Percentiles rank a stretch among this genome's conserved stretches.
Conservation (phyloP, 345 rosid genomes). For the Moricandia moricandioides region DNA sequence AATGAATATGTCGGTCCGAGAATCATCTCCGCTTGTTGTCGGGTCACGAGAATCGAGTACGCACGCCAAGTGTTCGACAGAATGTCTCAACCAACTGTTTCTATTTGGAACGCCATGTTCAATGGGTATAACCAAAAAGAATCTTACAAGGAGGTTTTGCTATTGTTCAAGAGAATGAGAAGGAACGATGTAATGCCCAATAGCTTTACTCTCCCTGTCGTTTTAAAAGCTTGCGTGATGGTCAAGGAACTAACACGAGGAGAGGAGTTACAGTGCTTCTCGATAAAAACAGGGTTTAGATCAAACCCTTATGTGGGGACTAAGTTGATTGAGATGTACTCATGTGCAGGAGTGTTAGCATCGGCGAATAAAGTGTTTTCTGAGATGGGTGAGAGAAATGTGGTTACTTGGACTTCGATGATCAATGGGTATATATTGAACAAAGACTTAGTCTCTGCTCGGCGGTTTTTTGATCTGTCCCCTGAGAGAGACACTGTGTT, state of each 20-base stretch:
- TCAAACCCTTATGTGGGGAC: constrained; percentile 56
- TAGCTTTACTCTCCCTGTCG: constrained; percentile 67
- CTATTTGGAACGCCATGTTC: constrained; percentile 65
- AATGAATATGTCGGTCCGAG: constrained; percentile 51
- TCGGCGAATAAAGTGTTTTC: constrained; percentile 59
- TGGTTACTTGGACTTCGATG: constrained; percentile 73
- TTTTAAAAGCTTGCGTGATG: constrained; percentile 61
- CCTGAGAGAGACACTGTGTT: constrained; percentile 73
- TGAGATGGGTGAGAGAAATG: constrained; percentile 70
- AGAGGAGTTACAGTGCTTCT: constrained; percentile 57
- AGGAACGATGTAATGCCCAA: constrained; percentile 49
- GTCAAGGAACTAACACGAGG: constrained; percentile 54
- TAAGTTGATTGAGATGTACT: constrained; percentile 70
- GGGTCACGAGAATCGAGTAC: constrained; percentile 31
- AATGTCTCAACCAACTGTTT: constrained; percentile 47
- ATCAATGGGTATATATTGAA: constrained; percentile 55
- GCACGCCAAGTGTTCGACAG: constrained; percentile 73
- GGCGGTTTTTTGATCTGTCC: constrained; percentile 59
- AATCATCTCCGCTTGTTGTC: constrained; percentile 31
- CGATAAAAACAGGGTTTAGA: constrained; percentile 57
- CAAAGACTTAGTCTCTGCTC: constrained; percentile 53
- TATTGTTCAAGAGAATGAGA: constrained; percentile 51
- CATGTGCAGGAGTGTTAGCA: constrained; percentile 40
- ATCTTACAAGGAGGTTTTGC: constrained; percentile 40
- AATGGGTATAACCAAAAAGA: constrained; percentile 50